phyloP scores from a whole-genome alignment of 2,329 filamentous ascomycete species.

The Ophiostoma perfectum region DNA sequence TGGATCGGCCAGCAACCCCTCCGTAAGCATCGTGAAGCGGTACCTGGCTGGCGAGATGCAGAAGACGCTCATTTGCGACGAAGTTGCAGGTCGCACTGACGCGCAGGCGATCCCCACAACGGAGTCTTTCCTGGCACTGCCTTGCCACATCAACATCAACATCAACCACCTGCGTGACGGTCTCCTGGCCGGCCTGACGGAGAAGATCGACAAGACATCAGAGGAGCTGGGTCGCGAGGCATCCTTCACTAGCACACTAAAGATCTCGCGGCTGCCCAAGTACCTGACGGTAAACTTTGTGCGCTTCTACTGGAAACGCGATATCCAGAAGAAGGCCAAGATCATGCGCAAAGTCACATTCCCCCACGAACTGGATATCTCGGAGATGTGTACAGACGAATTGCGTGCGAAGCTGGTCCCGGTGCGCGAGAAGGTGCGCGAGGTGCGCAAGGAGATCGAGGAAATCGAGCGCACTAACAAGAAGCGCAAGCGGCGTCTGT shows the following conservation, averaged over 20 bases:
- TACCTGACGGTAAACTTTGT: conserved; percentile 97
- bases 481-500: conserved; percentile 66
- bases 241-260: conserved; percentile 83
- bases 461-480: conserved; percentile 89
- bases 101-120: conserved; percentile 65
- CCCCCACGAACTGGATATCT: conserved; percentile 82
- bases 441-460: conserved; percentile 89
- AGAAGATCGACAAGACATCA: conserved; percentile 88
- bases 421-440: conserved; percentile 92
- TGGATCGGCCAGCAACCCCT: neutral
- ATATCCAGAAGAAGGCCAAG: conserved; percentile 97
- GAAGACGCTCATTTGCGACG: conserved; percentile 75
- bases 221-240: conserved; percentile 71
- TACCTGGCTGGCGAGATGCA: conserved; percentile 83
- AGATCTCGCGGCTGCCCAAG: conserved; percentile 83
- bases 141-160: conserved; percentile 84
- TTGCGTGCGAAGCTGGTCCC: conserved; percentile 77
- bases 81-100: conserved; percentile 65
- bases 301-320: conserved; percentile 95
- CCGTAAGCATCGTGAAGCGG: conserved; percentile 66
- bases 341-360: conserved; percentile 99
- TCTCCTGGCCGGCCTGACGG: conserved; percentile 71
- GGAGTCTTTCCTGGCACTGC: conserved; percentile 83
- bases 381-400: conserved; percentile 93
- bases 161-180: conserved; percentile 91